phyloP scores from a whole-genome alignment of 1,284 basidiomycete genomes.

The Ganoderma resinaceum region DNA sequence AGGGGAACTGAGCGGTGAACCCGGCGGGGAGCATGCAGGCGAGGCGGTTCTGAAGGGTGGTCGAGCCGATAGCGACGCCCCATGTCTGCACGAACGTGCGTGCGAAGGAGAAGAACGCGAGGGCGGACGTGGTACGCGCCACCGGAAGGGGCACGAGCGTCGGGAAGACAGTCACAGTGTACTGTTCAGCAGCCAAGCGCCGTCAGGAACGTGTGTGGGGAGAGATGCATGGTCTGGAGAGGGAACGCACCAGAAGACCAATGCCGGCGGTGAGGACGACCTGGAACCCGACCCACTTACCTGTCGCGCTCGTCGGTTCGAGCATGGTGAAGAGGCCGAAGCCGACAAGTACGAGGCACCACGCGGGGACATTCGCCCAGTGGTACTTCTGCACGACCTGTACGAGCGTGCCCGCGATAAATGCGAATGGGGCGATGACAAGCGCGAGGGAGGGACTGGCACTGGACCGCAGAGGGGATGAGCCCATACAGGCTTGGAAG shows the following conservation, averaged over 20 bases:
- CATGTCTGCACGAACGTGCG: constrained; percentile 40
- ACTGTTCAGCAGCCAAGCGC: too few species aligned
- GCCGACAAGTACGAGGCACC: constrained; percentile 39
- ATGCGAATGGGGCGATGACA: constrained; percentile 33
- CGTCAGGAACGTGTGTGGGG: too few species aligned
- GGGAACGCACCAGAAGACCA: constrained; percentile 15
- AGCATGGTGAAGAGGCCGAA: constrained; percentile 38
- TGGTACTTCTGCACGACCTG: constrained; percentile 36
- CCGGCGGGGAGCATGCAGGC: constrained; percentile 14
- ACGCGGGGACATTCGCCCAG: constrained; percentile 36
- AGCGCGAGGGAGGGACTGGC: constrained; percentile 27
- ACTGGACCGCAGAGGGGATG: constrained; percentile 10
- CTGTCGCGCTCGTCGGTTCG: constrained; percentile 33
- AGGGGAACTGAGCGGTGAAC: constrained; percentile 28
- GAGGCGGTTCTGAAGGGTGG: constrained; percentile 31
- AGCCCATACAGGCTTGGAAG: constrained; percentile 18
- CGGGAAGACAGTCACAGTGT: constrained; percentile 34
- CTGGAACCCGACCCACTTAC: constrained; percentile 41
- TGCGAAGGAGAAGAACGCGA: constrained; percentile 45
- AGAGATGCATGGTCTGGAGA: too few species aligned
- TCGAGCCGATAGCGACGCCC: constrained; percentile 27
- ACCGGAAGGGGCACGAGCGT: constrained; percentile 45
- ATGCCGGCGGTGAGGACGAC: constrained; percentile 15
- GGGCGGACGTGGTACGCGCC: constrained; percentile 40
- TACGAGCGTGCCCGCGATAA: constrained; percentile 35